Conservation (phyloP, 2,329 filamentous ascomycete genomes). For the Aschersonia sp. region DNA sequence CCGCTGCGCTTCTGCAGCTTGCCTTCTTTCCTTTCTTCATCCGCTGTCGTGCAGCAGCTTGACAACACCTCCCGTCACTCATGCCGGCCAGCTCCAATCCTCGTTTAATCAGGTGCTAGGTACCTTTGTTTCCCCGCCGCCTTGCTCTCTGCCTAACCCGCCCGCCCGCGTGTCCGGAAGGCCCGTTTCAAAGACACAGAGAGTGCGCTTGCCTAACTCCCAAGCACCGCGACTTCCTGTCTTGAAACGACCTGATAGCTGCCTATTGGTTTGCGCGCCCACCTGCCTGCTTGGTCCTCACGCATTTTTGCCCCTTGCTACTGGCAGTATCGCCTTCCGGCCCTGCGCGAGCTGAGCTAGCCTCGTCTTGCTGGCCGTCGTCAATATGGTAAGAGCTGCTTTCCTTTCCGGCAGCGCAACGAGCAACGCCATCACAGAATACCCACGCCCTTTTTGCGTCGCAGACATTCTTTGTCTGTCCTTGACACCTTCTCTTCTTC, state of each 20-base stretch:
- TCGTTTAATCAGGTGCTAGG: neutral
- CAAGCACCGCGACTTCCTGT: neutral
- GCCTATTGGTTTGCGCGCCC: no score
- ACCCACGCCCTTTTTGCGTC: no score
- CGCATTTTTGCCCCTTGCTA: neutral
- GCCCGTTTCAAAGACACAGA: neutral
- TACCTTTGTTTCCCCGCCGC: neutral
- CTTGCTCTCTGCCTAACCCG: neutral
- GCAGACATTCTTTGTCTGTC: no score
- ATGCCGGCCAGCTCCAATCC: neutral
- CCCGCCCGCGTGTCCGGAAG: conserved; percentile 1
- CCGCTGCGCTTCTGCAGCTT: neutral
- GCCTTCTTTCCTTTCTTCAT: no score
- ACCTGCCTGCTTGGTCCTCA: neutral
- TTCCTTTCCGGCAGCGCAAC: neutral
- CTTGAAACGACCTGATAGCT: neutral
- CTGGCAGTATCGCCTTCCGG: conserved; percentile 1
- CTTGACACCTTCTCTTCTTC: no score
- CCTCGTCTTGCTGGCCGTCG: conserved; percentile 2
- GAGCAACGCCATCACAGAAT: no score
- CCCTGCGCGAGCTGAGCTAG: conserved; percentile 2
- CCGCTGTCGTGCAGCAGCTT: neutral
- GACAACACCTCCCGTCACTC: neutral
- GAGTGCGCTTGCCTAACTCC: neutral
- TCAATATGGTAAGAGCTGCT: conserved; percentile 5